Evolutionary conservation across 2,329 filamentous ascomycete genomes (phyloP), one percentile per base, ranked within the genome.

Genomic region (Didymella segeticola): DNA sequence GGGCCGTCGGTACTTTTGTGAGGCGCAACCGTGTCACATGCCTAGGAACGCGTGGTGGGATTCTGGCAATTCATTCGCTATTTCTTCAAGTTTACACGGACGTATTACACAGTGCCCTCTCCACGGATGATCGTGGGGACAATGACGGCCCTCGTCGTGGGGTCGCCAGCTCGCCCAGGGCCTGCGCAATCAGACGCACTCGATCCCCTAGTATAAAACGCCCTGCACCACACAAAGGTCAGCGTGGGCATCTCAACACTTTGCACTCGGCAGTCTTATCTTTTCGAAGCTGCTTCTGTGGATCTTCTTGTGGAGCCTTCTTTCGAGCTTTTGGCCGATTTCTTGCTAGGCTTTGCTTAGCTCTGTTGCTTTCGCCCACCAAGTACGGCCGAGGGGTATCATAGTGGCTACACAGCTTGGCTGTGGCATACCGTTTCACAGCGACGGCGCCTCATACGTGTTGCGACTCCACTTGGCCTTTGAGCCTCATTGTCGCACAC

Each of bases 371-470:
- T 52, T 34, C 43, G 30, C 31, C 33, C 43, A 48, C 53, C 53
- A 37, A 53, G 43, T 42, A 50, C 53, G 36, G 53, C 53, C 36
- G 39, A 56, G 19, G 43, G 14, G 46, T 49, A 49, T 45, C 52
- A 55, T 27, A 48, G 27, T 46, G 41, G 47, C 42, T 42, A 46
- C 43, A 39, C 33, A 22, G 19, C 58, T 65, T 65, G 64, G 64
- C 63, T 56, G 56, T 36, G 39, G 54, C 38, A 47, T 59, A 51
- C 57, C 25, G 63, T 64, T 64, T 64, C 62, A 60, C 59, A 57
- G 57, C 58, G 49, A 52, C 63, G 43, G 55, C 48, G 57, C 56
- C 55, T 58, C 56, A 62, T 60, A 63, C 63, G 46, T 43, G 45
- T 49, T 45, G 51, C 41, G 34, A 49, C 51, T 46, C 51, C 63